Base-by-base conservation (phyloP, 768 basidiomycete genomes). In the Tulasnella sp. region DNA sequence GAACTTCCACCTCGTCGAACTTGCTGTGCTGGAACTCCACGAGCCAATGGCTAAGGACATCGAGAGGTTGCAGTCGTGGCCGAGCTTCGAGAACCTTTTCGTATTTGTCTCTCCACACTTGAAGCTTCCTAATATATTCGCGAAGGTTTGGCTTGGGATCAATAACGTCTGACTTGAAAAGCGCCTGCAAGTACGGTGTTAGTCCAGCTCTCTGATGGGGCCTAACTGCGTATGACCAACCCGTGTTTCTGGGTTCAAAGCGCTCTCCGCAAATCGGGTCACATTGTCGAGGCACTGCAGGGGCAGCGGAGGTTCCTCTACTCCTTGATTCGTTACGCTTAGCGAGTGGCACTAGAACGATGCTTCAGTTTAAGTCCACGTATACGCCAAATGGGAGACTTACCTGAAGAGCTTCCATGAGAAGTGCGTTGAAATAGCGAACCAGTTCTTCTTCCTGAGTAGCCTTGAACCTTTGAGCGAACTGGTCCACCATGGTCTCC, bases 21-120 rank as follows among this genome's bases (percentile, higher is more conserved):
- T 96, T 98, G 82, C 91, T 91, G 84, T 98, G 96, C 81, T 99
- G 97, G 87, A 99, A 99, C 84, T 99, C 98, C 9, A 94, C 93
- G 81, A 99, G 86, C 85, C 96, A 98, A 84, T 96, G 95, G 80
- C 94, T 95, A 61, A 94, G 86, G 71, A 91, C 86, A 80, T 98
- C 96, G 77, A 99, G 86, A 5, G 94, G 90, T 81, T 97, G 95
- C 67, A 91, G 84, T 48, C 92, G 90, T 69, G 95, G 94, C 57
- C 95, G 88, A 35, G 90, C 86, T 82, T 98, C 96, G 15, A 99
- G 87, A 74, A 90, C 84, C 79, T 87, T 88, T 83, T 99, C 98
- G 83, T 95, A 97, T 81, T 89, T 90, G 83, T 96, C 94, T 46
- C 97, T 88, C 97, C 97, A 99, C 81, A 88, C 87, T 82, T 96